Base-by-base conservation (phyloP, 75 land plant species). In the Gnetum montanum region DNA sequence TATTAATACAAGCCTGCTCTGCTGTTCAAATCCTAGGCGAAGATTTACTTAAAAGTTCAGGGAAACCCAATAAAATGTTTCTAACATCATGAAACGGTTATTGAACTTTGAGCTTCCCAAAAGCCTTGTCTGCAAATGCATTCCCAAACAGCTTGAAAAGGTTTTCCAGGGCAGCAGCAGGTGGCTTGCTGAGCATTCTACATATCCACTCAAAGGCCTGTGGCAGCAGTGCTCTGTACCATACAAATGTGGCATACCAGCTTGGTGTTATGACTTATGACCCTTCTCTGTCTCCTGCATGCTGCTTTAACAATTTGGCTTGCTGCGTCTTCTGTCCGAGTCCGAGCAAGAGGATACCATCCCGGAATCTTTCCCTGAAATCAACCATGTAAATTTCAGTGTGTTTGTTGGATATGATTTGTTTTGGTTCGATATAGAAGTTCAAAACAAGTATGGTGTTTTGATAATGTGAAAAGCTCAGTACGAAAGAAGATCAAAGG, bases 331-430 rank as follows among this genome's bases (percentile, higher is more conserved):
- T 59, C 71, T 22, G 71, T 38, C 29, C 4, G n/a, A n/a, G n/a
- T n/a, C n/a, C n/a, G 10, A 37, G 63, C 48, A 49, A 71, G 54
- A 16, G 74, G 74, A 59, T 57, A 71, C 74, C 74, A 71, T 34
- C 58, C n/a, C 44, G 74, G 74, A 11, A 71, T 31, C 36, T 71
- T 25, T 57, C 72, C 74, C 69, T 54, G 36, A 65, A 25, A 58
- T 58, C 38, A 6, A 36, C 10, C 38, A 36, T 36, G 38, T 10
- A 24, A 22, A 46, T 24, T 0, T 11, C 41, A 1, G 41, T 38
- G 41, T 11, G 10, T 11, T n/a, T 11, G 3, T 5, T 18, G 25
- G 1, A 46, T 6, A 23, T 20, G 13, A 4, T 30, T 50, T 50
- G 18, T 49, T n/a, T n/a, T n/a, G n/a, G n/a, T n/a, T n/a, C n/a